Evolutionary conservation across 805 yeast genomes (phyloP).

Genomic region (Wickerhamomyces canadensis): DNA sequence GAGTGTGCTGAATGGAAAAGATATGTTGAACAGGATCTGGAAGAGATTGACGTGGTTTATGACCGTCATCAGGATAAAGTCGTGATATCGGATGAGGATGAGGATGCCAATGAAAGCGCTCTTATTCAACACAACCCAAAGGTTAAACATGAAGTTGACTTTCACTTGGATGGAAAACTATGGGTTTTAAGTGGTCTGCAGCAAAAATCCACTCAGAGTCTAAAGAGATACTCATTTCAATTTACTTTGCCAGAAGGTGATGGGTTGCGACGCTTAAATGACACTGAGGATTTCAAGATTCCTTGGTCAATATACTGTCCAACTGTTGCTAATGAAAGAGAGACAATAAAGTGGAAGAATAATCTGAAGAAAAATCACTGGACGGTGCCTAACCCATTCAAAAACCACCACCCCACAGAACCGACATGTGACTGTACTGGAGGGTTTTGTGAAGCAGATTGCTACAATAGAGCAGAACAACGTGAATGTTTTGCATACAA

Average conservation of each 20-base stretch:
- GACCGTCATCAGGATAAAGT: neutral
- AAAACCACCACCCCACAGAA: neutral
- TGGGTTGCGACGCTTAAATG: constrained; percentile 12
- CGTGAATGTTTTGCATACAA: constrained; percentile 29
- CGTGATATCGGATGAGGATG: neutral
- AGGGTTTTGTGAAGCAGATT: constrained; percentile 27
- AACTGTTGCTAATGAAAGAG: constrained; percentile 14
- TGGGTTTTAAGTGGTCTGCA: constrained; percentile 20
- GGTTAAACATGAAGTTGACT: neutral
- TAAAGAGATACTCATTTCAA: constrained; percentile 6
- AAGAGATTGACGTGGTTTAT: constrained; percentile 4
- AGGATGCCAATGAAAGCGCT: neutral
- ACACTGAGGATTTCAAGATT: constrained; percentile 19
- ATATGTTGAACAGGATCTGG: constrained; percentile 16
- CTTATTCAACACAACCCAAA: neutral
- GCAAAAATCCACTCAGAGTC: constrained; percentile 9
- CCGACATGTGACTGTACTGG: constrained; percentile 19
- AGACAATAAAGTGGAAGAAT: constrained; percentile 26
- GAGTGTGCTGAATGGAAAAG: constrained; percentile 16
- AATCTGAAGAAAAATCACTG: constrained; percentile 17
- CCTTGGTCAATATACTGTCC: constrained; percentile 33
- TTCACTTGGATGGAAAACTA: constrained; percentile 9
- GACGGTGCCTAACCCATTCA: constrained; percentile 1
- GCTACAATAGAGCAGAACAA: constrained; percentile 28
- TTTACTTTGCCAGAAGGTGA: constrained; percentile 20